Evolutionary conservation across 495 filamentous ascomycete species (phyloP), one percentile per base, ranked within the genome.

Genomic region (Neurospora sp.): DNA sequence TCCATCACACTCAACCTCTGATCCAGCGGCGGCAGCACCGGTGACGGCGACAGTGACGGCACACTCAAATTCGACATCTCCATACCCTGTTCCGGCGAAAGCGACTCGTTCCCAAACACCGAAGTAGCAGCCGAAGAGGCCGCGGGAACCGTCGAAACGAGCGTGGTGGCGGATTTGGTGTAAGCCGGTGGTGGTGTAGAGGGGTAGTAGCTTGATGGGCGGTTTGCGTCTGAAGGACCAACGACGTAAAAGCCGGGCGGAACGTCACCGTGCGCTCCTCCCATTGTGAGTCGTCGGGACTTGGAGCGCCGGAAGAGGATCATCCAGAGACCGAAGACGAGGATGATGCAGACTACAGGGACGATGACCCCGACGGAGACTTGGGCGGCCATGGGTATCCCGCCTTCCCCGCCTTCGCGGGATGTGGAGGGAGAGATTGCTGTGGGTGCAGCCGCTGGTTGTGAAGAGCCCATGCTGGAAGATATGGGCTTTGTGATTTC

Each of bases 311-410:
- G 70, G 46, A 72, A 74, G 23, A 74, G 70, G 14, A 44, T 12
- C 46, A 74, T 72, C 73, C 73, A 74, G 16, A 74, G 73, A 27
- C 38, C 42, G 12, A 59, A 23, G 38, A 74, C 70, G n/a, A 74
- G 12, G 35, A 72, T 31, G 39, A 74, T 66, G 44, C 71, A 71
- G 38, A 74, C 44, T 18, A 74, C 46, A 38, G 73, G 73, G 46
- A 74, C 73, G 46, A 74, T 41, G n/a, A 74, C 44, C 5, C 73
- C 73, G 31, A 74, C 72, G 27, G 73, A 40, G 27, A 74, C 66
- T 62, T 72, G 71, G 20, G 71, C 70, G 23, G 71, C 37, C 35
- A 74, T n/a, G 70, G 73, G 70, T n/a, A 74, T 23, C 18, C 69
- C 72, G n/a, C 69, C 27, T 14, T 37, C 39, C 20, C 48, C 23